A percentile compares a stretch with the other conserved stretches of the same genome.
Evolutionary conservation across 2,329 filamentous ascomycete species (phyloP).

Genomic region (Podosphaera xanthii): DNA sequence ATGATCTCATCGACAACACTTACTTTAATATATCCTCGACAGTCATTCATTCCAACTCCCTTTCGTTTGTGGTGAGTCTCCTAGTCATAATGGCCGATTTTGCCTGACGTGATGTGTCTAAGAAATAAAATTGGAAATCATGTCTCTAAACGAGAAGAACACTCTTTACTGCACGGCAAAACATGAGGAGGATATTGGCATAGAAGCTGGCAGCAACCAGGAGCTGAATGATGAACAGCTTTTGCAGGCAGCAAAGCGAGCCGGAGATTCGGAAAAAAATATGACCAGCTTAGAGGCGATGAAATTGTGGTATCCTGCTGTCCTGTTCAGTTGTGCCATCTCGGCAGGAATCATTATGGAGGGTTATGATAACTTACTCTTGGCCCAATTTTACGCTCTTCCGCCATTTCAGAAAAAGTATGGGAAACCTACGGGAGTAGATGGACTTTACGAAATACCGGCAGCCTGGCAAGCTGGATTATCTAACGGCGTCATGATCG

Average conservation of each 20-base stretch:
- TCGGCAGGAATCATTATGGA: conserved; percentile 88
- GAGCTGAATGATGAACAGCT: background rate
- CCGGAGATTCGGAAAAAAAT: conserved; percentile 37
- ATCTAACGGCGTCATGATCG: background rate
- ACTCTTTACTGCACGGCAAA: background rate
- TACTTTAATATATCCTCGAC: background rate
- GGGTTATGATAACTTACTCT: conserved; percentile 38
- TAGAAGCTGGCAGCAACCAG: background rate
- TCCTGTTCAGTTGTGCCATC: conserved; percentile 63
- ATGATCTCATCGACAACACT: background rate
- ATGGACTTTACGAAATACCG: conserved; percentile 6
- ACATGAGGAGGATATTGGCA: background rate
- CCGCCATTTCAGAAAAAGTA: conserved; percentile 18
- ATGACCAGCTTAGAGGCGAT: conserved; percentile 60
- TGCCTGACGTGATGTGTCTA: background rate
- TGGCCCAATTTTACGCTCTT: conserved; percentile 7
- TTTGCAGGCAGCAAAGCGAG: conserved; percentile 9
- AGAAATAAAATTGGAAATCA: background rate
- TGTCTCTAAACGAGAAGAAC: background rate
- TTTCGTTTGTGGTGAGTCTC: background rate
- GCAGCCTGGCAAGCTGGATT: conserved; percentile 1
- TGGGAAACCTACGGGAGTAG: conserved; percentile 11
- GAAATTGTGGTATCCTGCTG: conserved; percentile 66
- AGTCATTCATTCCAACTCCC: background rate
- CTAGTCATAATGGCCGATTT: background rate